Evolutionary conservation across 2,329 filamentous ascomycete genomes (phyloP), one percentile per base, ranked within the genome.

Genomic region (Xylaria sp.): DNA sequence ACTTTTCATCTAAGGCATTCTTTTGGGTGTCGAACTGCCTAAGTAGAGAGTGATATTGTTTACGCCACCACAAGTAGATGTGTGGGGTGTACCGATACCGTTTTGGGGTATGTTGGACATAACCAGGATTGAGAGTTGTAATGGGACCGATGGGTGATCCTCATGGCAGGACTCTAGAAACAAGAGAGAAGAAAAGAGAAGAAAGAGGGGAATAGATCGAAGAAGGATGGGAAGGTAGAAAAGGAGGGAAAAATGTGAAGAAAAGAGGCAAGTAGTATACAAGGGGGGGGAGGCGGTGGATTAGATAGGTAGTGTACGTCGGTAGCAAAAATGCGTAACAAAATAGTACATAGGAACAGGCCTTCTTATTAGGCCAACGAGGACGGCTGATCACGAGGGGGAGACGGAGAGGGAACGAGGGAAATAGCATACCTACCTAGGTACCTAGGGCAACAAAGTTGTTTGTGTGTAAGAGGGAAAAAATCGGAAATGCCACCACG

Each of bases 241-340:
- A 63, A 63, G 53, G 66, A 66, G 65, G 59, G 61, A 65, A 65
- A 68, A 72, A 66, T 69, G 72, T 59, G 71, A 71, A 74, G 73
- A 72, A 71, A 73, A 74, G 73, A 70, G 70, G 72, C 71, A 67
- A 62, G 67, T 62, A 31, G 27, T 51, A n/a, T 49, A 61, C 66
- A 65, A 70, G 72, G 73, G 65, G 49, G 70, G 72, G 69, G 66
- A 72, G 71, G 71, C 73, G 75, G 76, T 75, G 77, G 74, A 65
- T 74, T 73, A 75, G 74, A 74, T 76, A 33, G 47, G 27, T 45
- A 45, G 27, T 49, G 72, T 75, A 74, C 66, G 68, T 71, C 70
- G 73, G 69, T 68, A 70, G 63, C 70, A 70, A 63, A 69, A 44
- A 60, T 9, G 63, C 61, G 68, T 65, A 66, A 70, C 60, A 45